Evolutionary conservation across 768 basidiomycete species (phyloP), one percentile per base, ranked within the genome.

Genomic region (Boletus vinaceobasis): DNA sequence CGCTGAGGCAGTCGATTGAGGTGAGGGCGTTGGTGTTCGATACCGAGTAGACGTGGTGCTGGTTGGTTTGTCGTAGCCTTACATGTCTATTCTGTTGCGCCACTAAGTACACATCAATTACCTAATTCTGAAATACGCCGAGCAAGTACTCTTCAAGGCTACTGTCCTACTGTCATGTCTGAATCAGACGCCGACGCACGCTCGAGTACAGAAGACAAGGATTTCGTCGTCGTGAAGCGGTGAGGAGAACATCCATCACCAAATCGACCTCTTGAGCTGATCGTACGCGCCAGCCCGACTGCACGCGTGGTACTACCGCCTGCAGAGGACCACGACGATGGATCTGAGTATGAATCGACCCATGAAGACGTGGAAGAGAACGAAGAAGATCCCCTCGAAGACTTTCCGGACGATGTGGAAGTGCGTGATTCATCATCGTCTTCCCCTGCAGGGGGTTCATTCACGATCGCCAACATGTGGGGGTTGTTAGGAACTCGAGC

Each of bases 401-500:
- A 86, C 60, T 86, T 88, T 58, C 91, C 93, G 2, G 90, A 92
- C 55, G 87, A 94, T 35, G 89, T 88, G 2, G 85, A 92, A 71
- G 93, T 91, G 62, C 59, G 83, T 69, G 37, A 38, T 27, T 37
- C 27, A 31, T 14, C 19, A 5, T 21, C 45, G 9, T 40, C n/a
- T 42, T 37, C 13, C 17, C 23, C 13, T 21, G 8, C 36, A 29
- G 21, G 45, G 21, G 47, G n/a, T 57, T 26, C 21, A 7, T 14
- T 42, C 49, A 51, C 44, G 31, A 50, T 37, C 40, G 5, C 40
- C 19, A 7, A 40, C 44, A 0, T 27, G 17, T 43, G 17, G 7
- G 5, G 9, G 19, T 15, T 39, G 5, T 13, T 53, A 96, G 94
- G 93, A 96, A 61, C 77, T 97, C 35, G 91, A 95, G 58, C 82